Conservation (phyloP, 108 stramenopile genomes). For the Stephanodiscus minutulus region DNA sequence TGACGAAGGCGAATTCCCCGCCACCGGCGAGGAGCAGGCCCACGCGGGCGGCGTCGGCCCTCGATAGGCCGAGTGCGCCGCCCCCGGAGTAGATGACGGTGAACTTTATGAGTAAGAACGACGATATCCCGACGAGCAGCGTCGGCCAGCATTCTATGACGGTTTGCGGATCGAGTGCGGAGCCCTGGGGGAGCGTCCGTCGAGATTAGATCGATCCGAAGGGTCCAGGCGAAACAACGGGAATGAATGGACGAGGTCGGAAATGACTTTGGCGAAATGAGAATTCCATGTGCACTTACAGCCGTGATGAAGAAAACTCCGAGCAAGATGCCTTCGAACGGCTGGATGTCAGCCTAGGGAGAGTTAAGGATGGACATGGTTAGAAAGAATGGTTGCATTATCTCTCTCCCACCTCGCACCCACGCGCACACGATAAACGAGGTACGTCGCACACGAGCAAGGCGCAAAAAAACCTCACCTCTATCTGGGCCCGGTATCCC, state of each 20-base stretch:
- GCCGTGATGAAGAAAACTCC: constrained; percentile 83
- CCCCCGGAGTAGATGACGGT: constrained; percentile 66
- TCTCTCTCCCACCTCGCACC: too few relatives aligned
- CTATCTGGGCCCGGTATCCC: constrained; percentile 76
- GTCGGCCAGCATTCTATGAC: constrained; percentile 74
- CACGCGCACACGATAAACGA: too few relatives aligned
- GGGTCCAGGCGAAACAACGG: too few relatives aligned
- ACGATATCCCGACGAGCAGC: constrained; percentile 56
- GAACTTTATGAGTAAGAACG: constrained; percentile 62
- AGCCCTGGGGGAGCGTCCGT: constrained; percentile 32
- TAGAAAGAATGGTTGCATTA: background rate
- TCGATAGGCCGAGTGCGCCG: constrained; percentile 62
- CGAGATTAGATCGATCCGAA: too few relatives aligned
- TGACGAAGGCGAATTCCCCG: constrained; percentile 79
- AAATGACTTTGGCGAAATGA: background rate
- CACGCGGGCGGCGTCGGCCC: constrained; percentile 63
- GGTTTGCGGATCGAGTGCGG: constrained; percentile 60
- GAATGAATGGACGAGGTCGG: background rate
- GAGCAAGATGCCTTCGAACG: constrained; percentile 81
- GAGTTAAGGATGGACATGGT: background rate
- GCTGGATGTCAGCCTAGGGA: constrained; percentile 75
- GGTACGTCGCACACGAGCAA: too few relatives aligned
- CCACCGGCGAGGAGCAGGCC: constrained; percentile 64
- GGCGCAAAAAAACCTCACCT: constrained; percentile 16
- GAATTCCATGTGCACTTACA: background rate